These are phyloP conservation scores for Macadamia tetraphylla DNA, from an alignment of 164 flowering plant species.

Conservation along the genomic window DNA sequence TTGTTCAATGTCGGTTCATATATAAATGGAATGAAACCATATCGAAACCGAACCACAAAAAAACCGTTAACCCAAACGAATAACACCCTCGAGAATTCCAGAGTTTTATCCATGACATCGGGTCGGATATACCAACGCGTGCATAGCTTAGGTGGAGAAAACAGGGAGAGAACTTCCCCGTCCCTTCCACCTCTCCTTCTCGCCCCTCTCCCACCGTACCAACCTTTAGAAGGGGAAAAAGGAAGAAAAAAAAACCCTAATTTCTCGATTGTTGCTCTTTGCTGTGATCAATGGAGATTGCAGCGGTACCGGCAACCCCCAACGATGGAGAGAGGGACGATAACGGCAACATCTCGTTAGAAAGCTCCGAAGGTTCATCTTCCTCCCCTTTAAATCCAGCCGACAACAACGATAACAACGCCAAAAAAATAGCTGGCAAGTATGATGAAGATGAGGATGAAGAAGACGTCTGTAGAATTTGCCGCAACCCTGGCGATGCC, in stretches of 20 bases:
- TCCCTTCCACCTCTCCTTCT: too few species aligned
- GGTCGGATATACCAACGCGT: too few species aligned
- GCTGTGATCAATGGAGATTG: constrained; percentile 1
- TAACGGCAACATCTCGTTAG: neutral
- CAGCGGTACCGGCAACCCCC: neutral
- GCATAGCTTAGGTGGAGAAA: too few species aligned
- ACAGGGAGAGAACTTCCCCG: too few species aligned
- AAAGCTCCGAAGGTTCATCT: constrained; percentile 1
- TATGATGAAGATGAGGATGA: constrained; percentile 84
- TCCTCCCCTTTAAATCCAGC: neutral
- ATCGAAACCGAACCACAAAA: too few species aligned
- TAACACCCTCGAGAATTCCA: too few species aligned
- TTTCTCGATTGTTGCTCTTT: neutral
- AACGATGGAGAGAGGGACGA: neutral
- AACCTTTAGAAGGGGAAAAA: too few species aligned
- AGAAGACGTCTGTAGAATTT: constrained; percentile 94
- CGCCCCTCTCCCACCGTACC: too few species aligned
- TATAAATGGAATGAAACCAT: too few species aligned
- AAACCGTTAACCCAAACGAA: too few species aligned
- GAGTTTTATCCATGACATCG: too few species aligned
- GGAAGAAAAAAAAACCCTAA: neutral
- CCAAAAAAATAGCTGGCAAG: neutral
- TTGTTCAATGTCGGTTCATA: too few species aligned
- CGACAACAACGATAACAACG: neutral
- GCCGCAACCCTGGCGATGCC: constrained; percentile 79